Evolutionary conservation across 371 early-diverging fungal genomes (phyloP).

Genomic region (Rhizomucor pusillus): DNA sequence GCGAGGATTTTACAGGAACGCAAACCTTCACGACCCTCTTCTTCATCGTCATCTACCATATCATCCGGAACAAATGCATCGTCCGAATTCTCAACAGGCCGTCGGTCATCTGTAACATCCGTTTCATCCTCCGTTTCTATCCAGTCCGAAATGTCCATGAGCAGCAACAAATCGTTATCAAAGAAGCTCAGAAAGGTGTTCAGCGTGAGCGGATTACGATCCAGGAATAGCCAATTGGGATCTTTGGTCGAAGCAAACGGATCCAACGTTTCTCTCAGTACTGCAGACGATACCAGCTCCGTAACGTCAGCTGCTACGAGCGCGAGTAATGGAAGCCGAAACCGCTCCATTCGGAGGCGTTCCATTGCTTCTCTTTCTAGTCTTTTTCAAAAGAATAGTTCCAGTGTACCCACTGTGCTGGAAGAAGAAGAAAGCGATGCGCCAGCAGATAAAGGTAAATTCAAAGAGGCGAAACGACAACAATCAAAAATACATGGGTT

Average conservation of each 20-base stretch:
- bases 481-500: too few species aligned
- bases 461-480: not conserved
- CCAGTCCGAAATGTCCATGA: constrained; percentile 1
- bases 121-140: not conserved
- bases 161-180: not conserved
- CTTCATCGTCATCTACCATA: not conserved
- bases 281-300: not conserved
- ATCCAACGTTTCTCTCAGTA: not conserved
- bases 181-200: not conserved
- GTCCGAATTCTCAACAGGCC: not conserved
- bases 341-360: not conserved
- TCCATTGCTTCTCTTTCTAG: not conserved
- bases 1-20: not conserved
- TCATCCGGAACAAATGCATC: not conserved
- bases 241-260: too few species aligned
- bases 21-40: not conserved
- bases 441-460: not conserved
- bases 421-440: not conserved
- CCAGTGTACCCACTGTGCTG: not conserved
- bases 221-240: not conserved
- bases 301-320: not conserved
- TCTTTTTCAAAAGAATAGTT: not conserved
- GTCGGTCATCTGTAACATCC: not conserved
- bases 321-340: not conserved
- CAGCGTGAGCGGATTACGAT: not conserved